These are phyloP conservation scores for Diacronema lutheri DNA, from an alignment of 78 protist genomes.

Conservation along the genomic window DNA sequence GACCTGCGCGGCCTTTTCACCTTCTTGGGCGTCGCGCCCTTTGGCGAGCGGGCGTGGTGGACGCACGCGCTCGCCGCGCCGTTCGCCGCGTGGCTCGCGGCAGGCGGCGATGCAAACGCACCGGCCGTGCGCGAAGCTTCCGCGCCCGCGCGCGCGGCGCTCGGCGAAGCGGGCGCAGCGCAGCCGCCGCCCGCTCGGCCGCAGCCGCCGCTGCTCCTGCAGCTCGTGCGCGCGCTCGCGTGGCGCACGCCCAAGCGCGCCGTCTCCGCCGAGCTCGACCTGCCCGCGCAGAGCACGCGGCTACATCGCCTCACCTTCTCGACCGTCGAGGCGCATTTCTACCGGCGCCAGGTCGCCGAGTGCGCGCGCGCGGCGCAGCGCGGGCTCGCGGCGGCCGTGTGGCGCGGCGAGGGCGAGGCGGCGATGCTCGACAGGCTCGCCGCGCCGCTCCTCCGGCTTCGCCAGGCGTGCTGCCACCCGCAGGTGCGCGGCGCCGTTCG, in stretches of 20 bases:
- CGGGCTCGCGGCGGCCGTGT: neutral
- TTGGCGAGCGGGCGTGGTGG: neutral
- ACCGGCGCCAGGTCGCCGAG: neutral
- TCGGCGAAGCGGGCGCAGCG: neutral
- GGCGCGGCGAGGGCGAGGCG: neutral
- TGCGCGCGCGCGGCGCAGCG: neutral
- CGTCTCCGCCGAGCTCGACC: neutral
- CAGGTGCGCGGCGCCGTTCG: conserved; percentile 7
- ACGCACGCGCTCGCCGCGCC: neutral
- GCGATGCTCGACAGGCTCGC: neutral
- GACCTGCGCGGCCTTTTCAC: neutral
- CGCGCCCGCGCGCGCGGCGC: neutral
- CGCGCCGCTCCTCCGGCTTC: neutral
- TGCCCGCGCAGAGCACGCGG: neutral
- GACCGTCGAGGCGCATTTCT: conserved; percentile 2
- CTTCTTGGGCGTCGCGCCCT: neutral
- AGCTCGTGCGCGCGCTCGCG: neutral
- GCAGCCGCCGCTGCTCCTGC: neutral
- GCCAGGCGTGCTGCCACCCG: conserved; percentile 43
- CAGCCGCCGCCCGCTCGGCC: neutral
- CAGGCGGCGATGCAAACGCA: neutral
- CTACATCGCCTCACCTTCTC: neutral
- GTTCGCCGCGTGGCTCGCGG: neutral
- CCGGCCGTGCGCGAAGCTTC: too few relatives aligned
- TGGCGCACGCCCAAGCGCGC: neutral